These are phyloP conservation scores for Urochloa ruziziensis DNA, from an alignment of 176 grass and related monocot species.

Conservation along the genomic window DNA sequence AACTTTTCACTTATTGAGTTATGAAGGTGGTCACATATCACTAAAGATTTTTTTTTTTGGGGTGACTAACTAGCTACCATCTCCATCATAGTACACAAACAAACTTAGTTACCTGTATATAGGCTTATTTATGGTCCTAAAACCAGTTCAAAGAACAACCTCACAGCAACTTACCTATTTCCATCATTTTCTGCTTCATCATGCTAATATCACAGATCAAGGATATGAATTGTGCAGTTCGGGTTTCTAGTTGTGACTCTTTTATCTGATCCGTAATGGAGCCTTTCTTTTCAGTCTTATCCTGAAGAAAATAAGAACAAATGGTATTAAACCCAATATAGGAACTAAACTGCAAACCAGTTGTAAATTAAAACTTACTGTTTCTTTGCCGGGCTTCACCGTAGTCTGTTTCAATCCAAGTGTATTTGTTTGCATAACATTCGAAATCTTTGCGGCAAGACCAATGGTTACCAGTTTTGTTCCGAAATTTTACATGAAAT, in stretches of 20 bases:
- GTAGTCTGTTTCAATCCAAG: slow-evolving; percentile 94
- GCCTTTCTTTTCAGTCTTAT: slow-evolving; percentile 26
- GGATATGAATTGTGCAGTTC: slow-evolving; percentile 77
- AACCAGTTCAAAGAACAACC: background rate
- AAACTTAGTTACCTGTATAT: background rate
- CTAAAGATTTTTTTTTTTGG: background rate
- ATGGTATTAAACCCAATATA: slow-evolving; percentile 29
- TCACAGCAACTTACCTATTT: slow-evolving; percentile 70
- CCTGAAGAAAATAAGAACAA: slow-evolving; percentile 31
- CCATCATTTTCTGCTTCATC: slow-evolving; percentile 99
- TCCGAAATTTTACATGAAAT: slow-evolving; percentile 66
- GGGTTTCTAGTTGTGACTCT: slow-evolving; percentile 73
- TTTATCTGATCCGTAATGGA: slow-evolving; percentile 48
- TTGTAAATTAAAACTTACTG: slow-evolving; percentile 48
- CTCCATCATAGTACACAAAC: background rate
- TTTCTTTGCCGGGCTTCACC: slow-evolving; percentile 57
- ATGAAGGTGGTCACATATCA: background rate
- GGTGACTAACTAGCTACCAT: background rate
- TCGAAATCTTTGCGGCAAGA: slow-evolving; percentile 54
- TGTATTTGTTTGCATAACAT: slow-evolving; percentile 54
- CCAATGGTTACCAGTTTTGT: slow-evolving; percentile 84
- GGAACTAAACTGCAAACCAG: slow-evolving; percentile 11
- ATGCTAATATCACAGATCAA: slow-evolving; percentile 88
- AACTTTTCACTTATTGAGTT: too few relatives aligned
- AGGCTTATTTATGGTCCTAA: too few relatives aligned